A percentile compares a stretch with the other conserved stretches of the same genome.
Conservation (phyloP, 768 basidiomycete genomes). For the Psilocybe sp. region DNA sequence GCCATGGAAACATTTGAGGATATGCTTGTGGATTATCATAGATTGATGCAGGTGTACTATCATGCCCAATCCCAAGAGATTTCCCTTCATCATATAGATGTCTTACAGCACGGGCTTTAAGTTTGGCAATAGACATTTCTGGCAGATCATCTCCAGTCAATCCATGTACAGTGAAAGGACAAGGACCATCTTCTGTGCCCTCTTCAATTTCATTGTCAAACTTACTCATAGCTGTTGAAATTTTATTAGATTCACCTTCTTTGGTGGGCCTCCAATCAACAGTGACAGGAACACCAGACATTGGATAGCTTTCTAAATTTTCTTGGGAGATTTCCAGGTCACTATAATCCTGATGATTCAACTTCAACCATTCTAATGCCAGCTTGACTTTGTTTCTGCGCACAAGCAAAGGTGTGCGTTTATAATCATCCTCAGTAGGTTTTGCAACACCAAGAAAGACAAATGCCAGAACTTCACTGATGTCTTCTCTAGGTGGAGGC, state of each 20-base stretch:
- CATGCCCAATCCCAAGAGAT: conserved; percentile 27
- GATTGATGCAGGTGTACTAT: conserved; percentile 21
- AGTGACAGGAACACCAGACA: conserved; percentile 18
- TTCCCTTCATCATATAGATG: conserved; percentile 24
- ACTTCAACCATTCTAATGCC: conserved; percentile 32
- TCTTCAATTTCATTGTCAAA: conserved; percentile 25
- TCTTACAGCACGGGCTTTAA: conserved; percentile 21
- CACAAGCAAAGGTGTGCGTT: conserved; percentile 25
- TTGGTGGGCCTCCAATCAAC: conserved; percentile 16
- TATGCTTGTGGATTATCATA: conserved; percentile 32
- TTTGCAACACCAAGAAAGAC: conserved; percentile 26
- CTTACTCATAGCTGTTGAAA: conserved; percentile 20
- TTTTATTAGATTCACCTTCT: conserved; percentile 13
- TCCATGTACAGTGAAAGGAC: conserved; percentile 37
- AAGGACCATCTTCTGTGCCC: conserved; percentile 26
- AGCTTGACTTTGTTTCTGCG: conserved; percentile 17
- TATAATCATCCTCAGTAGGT: conserved; percentile 24
- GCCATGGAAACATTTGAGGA: conserved; percentile 37
- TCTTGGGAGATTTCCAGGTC: conserved; percentile 27
- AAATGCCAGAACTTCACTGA: conserved; percentile 30
- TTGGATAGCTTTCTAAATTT: conserved; percentile 20
- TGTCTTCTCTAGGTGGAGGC: conserved; percentile 8
- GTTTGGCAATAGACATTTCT: conserved; percentile 11
- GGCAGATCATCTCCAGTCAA: conserved; percentile 24
- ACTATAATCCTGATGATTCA: conserved; percentile 31